phyloP scores from a whole-genome alignment of 1,284 basidiomycete species.

The Phylloboletellus chloephorus region DNA sequence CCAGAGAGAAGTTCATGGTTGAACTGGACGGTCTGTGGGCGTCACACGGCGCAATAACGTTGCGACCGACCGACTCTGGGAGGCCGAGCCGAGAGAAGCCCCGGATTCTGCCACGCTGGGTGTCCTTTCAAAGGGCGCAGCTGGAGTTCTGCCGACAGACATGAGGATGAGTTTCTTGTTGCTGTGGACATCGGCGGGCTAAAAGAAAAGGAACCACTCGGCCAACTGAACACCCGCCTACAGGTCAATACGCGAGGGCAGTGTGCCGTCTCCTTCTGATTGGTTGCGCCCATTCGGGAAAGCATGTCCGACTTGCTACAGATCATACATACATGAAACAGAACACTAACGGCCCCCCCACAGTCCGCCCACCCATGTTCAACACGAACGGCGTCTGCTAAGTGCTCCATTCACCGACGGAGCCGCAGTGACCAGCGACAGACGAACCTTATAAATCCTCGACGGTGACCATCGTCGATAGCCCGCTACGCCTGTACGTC shows the following conservation, averaged over 20 bases:
- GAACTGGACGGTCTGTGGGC: background rate
- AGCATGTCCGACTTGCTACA: background rate
- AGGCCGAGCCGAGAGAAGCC: slow-evolving; percentile 30
- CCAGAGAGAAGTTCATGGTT: slow-evolving; percentile 30
- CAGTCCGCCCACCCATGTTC: slow-evolving; percentile 7
- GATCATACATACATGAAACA: background rate
- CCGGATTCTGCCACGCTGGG: slow-evolving; percentile 33
- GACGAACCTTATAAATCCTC: slow-evolving; percentile 24
- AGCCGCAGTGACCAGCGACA: too few species aligned
- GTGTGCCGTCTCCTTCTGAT: slow-evolving; percentile 26
- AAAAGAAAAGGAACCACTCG: too few species aligned
- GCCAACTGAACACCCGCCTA: slow-evolving; percentile 17
- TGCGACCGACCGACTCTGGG: slow-evolving; percentile 11
- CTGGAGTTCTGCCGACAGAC: slow-evolving; percentile 2
- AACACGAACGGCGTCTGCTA: slow-evolving; percentile 11
- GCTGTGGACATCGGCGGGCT: slow-evolving; percentile 6
- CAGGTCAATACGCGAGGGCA: slow-evolving; percentile 18
- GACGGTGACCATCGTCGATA: slow-evolving; percentile 36
- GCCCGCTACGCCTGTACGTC: slow-evolving; percentile 42
- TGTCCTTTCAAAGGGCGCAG: slow-evolving; percentile 18
- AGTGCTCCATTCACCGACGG: too few species aligned
- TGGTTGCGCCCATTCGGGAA: slow-evolving; percentile 15
- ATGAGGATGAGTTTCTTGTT: slow-evolving; percentile 3
- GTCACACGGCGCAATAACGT: slow-evolving; percentile 6
- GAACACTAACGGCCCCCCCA: background rate